Conservation (phyloP, 2,329 filamentous ascomycete species). For the Orbilia brochopaga region DNA sequence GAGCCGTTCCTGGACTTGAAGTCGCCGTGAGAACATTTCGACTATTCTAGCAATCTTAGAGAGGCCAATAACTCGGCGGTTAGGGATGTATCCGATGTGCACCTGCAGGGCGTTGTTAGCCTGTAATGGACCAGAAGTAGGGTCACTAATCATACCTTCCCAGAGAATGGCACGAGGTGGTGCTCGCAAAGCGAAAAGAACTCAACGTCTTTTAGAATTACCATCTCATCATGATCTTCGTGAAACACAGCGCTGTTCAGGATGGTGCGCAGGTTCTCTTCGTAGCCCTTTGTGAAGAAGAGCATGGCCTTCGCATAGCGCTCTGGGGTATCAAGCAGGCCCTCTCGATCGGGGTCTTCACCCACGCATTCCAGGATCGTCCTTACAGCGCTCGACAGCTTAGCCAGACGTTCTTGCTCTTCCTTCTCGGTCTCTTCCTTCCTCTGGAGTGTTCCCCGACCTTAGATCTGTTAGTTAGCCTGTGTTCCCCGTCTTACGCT, state of each 20-base stretch:
- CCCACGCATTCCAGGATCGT: slow-evolving; percentile 73
- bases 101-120: slow-evolving; percentile 67
- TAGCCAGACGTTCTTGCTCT: too few relatives aligned
- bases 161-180: slow-evolving; percentile 93
- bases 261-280: slow-evolving; percentile 88
- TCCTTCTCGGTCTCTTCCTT: too few relatives aligned
- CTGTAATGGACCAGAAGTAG: slow-evolving; percentile 13
- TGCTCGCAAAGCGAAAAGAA: slow-evolving; percentile 95
- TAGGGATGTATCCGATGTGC: slow-evolving; percentile 98
- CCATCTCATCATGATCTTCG: slow-evolving; percentile 87
- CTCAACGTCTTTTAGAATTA: slow-evolving; percentile 97
- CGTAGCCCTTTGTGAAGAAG: slow-evolving; percentile 95
- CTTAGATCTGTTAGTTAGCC: too few relatives aligned
- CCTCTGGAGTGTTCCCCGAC: too few relatives aligned
- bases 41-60: slow-evolving; percentile 95
- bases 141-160: slow-evolving; percentile 71
- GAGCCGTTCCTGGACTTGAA: slow-evolving; percentile 94
- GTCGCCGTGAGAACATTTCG: slow-evolving; percentile 90
- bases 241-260: slow-evolving; percentile 95
- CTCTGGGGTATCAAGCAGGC: slow-evolving; percentile 73
- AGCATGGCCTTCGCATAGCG: slow-evolving; percentile 95
- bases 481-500: too few relatives aligned
- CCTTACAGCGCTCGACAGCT: too few relatives aligned
- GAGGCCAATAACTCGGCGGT: slow-evolving; percentile 86
- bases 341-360: slow-evolving; percentile 71